Evolutionary conservation across 2,329 filamentous ascomycete species (phyloP), one percentile per base, ranked within the genome.

Genomic region (Xylariaceae sp.): DNA sequence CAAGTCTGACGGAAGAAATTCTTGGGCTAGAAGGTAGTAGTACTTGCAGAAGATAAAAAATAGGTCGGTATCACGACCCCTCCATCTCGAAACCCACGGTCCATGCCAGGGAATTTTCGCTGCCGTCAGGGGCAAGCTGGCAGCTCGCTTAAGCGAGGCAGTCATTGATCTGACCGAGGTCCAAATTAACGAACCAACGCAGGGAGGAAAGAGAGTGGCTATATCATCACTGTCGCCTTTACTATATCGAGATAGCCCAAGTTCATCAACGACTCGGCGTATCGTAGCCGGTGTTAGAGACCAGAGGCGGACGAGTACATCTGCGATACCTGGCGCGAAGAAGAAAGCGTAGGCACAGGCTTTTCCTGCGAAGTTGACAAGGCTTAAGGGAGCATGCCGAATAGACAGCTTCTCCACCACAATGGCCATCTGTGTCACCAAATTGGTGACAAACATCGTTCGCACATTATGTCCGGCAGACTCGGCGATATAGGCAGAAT

Each of bases 11-110:
- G 88, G 86, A 64, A 89, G 78, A 63, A 89, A 89, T 57, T 95
- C 90, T 41, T 90, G 85, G 3, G 88, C 81, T 2, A 97, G 79
- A 19, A 93, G 82, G 71, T 93, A 89, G 66, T 89, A 96, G 70
- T 95, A 88, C 73, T 96, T 96, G 75, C 87, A 85, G 68, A 97
- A 97, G 44, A 96, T 89, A 74, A 93, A 96, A 70, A 96, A 91
- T 32, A 97, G 78, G 68, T 96, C 93, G 3, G 89, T 96, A 65
- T 96, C 92, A 2, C 87, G 85, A 14, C 93, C 93, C 59, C 86
- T 88, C 93, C 93, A 97, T 58, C 91, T 85, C 40, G 89, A 85
- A 7, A 90, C 79, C 93, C 93, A 97, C 0, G 87, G 86, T 1
- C 91, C 90, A 66, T 89, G 86, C 92, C 93, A 97, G 43, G 87